Evolutionary conservation across 306 rosid genomes (phyloP).

Genomic region (Gastrolobium bilobum): DNA sequence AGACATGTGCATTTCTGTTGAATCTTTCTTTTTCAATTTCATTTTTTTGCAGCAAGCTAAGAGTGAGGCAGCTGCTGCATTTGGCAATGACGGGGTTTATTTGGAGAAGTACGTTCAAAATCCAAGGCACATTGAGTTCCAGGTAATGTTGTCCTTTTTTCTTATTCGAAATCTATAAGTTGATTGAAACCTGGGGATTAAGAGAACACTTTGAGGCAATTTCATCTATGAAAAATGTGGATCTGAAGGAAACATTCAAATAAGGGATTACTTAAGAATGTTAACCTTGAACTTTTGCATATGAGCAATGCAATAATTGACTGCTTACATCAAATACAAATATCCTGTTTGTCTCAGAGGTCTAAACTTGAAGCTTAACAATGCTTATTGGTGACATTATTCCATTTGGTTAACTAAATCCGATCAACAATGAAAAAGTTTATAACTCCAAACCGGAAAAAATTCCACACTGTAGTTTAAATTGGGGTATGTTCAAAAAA

Average conservation of each 20-base stretch:
- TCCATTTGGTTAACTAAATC: slow-evolving; percentile 33
- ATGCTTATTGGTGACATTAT: slow-evolving; percentile 19
- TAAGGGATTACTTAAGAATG: slow-evolving; percentile 16
- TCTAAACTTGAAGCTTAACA: slow-evolving; percentile 19
- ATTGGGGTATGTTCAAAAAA: neutral
- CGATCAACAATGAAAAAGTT: neutral
- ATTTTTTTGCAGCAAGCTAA: slow-evolving; percentile 90
- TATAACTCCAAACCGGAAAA: neutral
- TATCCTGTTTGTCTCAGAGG: slow-evolving; percentile 27
- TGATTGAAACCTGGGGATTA: slow-evolving; percentile 30
- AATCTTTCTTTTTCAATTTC: slow-evolving; percentile 33
- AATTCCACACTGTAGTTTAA: neutral
- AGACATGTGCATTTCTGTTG: slow-evolving; percentile 44
- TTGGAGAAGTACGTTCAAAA: slow-evolving; percentile 95
- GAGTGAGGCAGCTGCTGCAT: slow-evolving; percentile 99
- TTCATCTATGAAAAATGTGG: slow-evolving; percentile 7
- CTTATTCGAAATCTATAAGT: slow-evolving; percentile 37
- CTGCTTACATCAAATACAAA: slow-evolving; percentile 21
- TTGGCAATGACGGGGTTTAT: slow-evolving; percentile 99
- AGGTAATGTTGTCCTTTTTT: slow-evolving; percentile 62
- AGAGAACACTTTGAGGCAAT: slow-evolving; percentile 10
- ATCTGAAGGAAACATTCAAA: slow-evolving; percentile 17
- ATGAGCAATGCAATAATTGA: slow-evolving; percentile 17
- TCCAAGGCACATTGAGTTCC: slow-evolving; percentile 99
- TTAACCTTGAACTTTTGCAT: slow-evolving; percentile 33